These are phyloP conservation scores for Nicotiana undulata DNA, from an alignment of 257 asterid genomes.

Conservation along the genomic window DNA sequence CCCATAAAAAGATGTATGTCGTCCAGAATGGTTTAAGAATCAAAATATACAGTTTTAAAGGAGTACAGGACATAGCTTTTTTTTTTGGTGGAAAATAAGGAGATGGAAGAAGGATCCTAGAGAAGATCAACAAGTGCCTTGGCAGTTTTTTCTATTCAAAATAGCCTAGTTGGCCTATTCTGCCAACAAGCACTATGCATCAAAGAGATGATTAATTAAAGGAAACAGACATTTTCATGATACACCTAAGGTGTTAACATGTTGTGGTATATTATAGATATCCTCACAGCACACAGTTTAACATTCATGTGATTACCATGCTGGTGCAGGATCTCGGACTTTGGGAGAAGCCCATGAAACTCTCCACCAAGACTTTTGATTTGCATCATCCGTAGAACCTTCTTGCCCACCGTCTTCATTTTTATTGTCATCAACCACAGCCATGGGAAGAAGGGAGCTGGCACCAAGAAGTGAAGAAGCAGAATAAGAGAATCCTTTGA, in stretches of 20 bases:
- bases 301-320: constrained; percentile 36
- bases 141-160: background rate
- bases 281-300: background rate
- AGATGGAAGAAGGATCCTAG: background rate
- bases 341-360: constrained; percentile 85
- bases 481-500: constrained; percentile 85
- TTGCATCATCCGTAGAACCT: constrained; percentile 20
- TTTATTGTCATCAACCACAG: constrained; percentile 30
- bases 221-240: background rate
- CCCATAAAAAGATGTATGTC: background rate
- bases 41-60: background rate
- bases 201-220: background rate
- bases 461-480: constrained; percentile 82
- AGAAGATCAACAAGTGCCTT: constrained; percentile 1
- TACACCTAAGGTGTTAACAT: background rate
- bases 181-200: background rate
- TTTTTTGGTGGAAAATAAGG: background rate
- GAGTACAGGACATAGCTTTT: background rate
- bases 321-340: constrained; percentile 52
- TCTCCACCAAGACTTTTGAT: constrained; percentile 82
- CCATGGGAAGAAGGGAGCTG: constrained; percentile 51
- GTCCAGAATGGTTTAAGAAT: background rate
- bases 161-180: background rate
- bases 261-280: background rate
- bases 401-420: constrained; percentile 35